These are phyloP conservation scores for Colletotrichum sp. DNA, from an alignment of 2,329 filamentous ascomycete genomes.

Conservation along the genomic window DNA sequence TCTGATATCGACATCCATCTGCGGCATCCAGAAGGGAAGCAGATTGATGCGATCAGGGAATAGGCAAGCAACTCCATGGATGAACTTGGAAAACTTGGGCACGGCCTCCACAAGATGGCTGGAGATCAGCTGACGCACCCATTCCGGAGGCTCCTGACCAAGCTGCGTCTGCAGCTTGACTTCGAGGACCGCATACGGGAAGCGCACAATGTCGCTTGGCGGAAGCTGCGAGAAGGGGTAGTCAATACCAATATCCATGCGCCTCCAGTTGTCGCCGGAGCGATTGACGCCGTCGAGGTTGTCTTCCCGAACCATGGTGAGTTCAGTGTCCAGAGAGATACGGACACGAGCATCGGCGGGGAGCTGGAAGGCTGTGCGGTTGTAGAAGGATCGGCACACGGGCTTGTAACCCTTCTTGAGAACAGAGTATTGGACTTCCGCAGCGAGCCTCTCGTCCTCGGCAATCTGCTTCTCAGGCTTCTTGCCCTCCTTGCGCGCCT, in stretches of 20 bases:
- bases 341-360: conserved; percentile 95
- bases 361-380: conserved; percentile 96
- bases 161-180: conserved; percentile 97
- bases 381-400: conserved; percentile 95
- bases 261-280: conserved; percentile 88
- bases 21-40: conserved; percentile 95
- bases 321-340: conserved; percentile 94
- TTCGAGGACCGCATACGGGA: conserved; percentile 95
- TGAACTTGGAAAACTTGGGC: conserved; percentile 99
- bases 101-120: conserved; percentile 98
- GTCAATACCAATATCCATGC: conserved; percentile 97
- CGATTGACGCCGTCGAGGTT: conserved; percentile 83
- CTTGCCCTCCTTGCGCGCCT: conserved; percentile 93
- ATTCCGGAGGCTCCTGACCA: conserved; percentile 93
- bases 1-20: conserved; percentile 97
- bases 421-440: conserved; percentile 92
- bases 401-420: conserved; percentile 86
- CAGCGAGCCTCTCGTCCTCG: conserved; percentile 86
- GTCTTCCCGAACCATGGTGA: conserved; percentile 94
- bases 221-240: conserved; percentile 92
- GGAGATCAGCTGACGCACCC: conserved; percentile 91
- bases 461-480: conserved; percentile 91
- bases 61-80: conserved; percentile 88
- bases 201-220: conserved; percentile 82
- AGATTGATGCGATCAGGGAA: conserved; percentile 89